Percentiles rank a stretch among this genome's conserved stretches.
phyloP scores from a whole-genome alignment of 441 rosid genomes.

The Mallotus repandus region DNA sequence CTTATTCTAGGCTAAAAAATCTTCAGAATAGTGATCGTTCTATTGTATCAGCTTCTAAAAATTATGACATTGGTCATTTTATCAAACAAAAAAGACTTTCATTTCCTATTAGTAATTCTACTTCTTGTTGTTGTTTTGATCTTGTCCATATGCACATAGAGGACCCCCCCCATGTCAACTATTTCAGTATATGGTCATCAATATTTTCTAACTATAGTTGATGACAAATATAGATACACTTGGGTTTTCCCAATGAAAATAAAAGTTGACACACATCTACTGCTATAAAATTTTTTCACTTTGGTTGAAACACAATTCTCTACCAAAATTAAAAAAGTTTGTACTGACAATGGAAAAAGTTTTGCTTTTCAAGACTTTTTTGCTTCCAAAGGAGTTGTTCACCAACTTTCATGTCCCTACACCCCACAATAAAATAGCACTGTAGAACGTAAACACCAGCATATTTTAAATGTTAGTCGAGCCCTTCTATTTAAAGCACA shows the following conservation, averaged over 20 bases:
- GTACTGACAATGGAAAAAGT: neutral
- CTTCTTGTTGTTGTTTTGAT: neutral
- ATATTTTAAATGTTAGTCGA: neutral
- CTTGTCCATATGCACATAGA: no score
- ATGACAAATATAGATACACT: neutral
- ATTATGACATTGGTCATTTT: neutral
- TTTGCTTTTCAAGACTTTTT: no score
- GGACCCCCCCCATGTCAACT: neutral
- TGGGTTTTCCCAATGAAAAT: neutral
- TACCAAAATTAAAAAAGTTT: no score
- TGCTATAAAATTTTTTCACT: neutral
- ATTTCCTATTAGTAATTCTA: neutral
- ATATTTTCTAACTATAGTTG: neutral
- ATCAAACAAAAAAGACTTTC: neutral
- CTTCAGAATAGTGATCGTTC: neutral
- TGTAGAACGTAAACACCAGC: neutral
- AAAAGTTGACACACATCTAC: neutral
- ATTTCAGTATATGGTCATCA: neutral
- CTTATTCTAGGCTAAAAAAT: neutral
- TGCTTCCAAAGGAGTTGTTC: no score
- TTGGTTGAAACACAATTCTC: neutral
- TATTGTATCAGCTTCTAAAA: neutral
- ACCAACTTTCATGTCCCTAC: neutral
- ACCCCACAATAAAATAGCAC: neutral
- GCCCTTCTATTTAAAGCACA: neutral